Evolutionary conservation across 805 yeast genomes (phyloP), one percentile per base, ranked within the genome.

Genomic region (Teunomyces funiuensis): DNA sequence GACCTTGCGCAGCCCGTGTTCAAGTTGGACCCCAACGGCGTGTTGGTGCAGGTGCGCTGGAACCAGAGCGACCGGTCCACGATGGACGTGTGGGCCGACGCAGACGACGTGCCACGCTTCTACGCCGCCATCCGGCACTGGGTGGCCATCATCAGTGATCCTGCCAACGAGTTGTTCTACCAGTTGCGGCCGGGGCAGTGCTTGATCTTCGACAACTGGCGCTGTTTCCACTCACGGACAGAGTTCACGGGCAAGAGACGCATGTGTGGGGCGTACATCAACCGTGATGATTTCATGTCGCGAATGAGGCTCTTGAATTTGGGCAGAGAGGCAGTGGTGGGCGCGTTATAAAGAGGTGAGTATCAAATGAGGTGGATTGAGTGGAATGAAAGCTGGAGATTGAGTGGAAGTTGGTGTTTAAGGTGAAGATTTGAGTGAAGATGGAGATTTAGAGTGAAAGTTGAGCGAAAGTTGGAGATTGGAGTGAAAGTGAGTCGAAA

Each of bases 181-280:
- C 80, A 72, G 50, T 67, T 83, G 51, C 66, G 63, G 37, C 88
- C 89, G 0, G 88, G 88, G 2, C 80, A 78, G 51, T 76, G 82
- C 36, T 60, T 83, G 48, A 76, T 83, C 29, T 83, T 83, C 55
- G 88, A 83, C 55, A 83, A 83, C 55, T 83, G 88, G 88, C 60
- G 89, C 51, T 79, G 80, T 15, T 69, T 83, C 59, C 89, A 83
- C 57, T 80, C 84, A 13, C 71, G 88, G 53, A 77, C 80, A 33
- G 82, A 72, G 45, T 81, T 82, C 44, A 76, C 82, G 1, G 88
- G 89, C 2, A 74, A 76, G 53, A 68, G 88, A 57, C 65, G 86
- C 50, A 72, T 83, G 75, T 83, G 88, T 57, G 88, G 88, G 9
- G 87, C 86, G 1, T 83, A 83, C 58, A 68, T 79, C 47, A 80